Conservation (phyloP, 1,284 basidiomycete species). For the Leucocoprinus gongylophorus region DNA sequence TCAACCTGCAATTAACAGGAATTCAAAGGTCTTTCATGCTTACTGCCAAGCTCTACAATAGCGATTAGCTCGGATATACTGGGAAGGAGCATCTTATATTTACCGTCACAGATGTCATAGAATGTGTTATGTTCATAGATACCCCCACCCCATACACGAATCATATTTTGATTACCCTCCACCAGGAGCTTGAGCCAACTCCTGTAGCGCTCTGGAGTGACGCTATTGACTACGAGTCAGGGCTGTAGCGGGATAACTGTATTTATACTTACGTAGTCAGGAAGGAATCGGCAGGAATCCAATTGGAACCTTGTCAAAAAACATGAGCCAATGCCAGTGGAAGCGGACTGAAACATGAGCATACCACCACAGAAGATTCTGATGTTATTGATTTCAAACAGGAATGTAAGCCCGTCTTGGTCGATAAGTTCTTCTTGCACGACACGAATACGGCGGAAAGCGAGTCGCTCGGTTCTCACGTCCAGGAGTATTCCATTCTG, state of each 20-base stretch:
- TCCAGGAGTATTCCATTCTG: slow-evolving; percentile 49
- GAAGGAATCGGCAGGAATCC: slow-evolving; percentile 90
- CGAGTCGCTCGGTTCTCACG: slow-evolving; percentile 50
- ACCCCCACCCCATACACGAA: slow-evolving; percentile 80
- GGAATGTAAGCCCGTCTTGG: slow-evolving; percentile 71
- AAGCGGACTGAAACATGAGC: slow-evolving; percentile 8
- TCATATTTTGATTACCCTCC: slow-evolving; percentile 81
- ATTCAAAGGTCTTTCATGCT: slow-evolving; percentile 22
- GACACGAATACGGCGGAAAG: slow-evolving; percentile 68
- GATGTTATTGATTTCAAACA: slow-evolving; percentile 85
- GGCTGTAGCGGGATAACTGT: not conserved
- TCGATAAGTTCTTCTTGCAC: slow-evolving; percentile 71
- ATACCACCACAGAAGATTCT: slow-evolving; percentile 81
- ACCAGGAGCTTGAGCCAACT: slow-evolving; percentile 68
- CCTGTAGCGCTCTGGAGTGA: slow-evolving; percentile 54
- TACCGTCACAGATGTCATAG: slow-evolving; percentile 76
- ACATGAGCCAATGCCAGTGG: not conserved
- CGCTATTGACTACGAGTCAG: slow-evolving; percentile 20
- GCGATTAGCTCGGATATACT: not conserved
- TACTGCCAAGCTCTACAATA: slow-evolving; percentile 56
- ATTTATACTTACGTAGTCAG: slow-evolving; percentile 57
- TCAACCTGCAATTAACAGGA: not conserved
- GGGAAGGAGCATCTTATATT: slow-evolving; percentile 15
- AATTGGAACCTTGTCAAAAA: slow-evolving; percentile 63
- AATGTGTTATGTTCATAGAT: slow-evolving; percentile 74